A percentile compares a stretch with the other conserved stretches of the same genome.
These are phyloP conservation scores for Psophocarpus tetragonolobus DNA, from an alignment of 306 rosid species.

Conservation along the genomic window DNA sequence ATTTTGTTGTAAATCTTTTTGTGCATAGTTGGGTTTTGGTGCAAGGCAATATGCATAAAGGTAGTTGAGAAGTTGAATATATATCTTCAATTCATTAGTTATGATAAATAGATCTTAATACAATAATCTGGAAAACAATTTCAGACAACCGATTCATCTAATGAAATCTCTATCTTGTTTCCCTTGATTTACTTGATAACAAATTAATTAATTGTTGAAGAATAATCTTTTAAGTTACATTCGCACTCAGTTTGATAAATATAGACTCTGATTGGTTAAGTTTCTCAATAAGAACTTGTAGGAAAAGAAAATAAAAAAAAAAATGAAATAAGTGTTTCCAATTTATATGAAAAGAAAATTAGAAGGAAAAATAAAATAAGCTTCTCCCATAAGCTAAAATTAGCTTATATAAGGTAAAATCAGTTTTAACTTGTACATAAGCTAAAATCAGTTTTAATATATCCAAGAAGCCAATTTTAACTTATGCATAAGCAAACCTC, in stretches of 20 bases:
- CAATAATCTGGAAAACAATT: background rate
- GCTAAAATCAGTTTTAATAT: background rate
- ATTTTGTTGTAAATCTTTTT: background rate
- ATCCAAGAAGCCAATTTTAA: background rate
- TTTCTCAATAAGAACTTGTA: no score
- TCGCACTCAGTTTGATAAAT: background rate
- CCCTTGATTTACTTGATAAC: background rate
- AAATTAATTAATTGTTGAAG: background rate
- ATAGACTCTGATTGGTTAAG: background rate
- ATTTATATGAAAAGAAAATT: background rate
- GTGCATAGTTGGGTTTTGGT: background rate
- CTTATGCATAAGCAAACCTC: background rate
- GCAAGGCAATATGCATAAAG: background rate
- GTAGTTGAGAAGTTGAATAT: background rate
- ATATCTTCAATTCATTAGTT: background rate
- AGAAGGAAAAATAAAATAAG: no score
- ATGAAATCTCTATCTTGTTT: constrained; percentile 19
- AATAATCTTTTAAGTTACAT: background rate
- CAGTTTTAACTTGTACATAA: no score
- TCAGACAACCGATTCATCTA: background rate
- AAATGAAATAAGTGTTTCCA: background rate
- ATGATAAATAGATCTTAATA: background rate
- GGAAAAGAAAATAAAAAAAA: no score
- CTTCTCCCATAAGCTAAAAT: background rate
- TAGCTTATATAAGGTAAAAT: background rate